Percentiles rank a stretch among this genome's conserved stretches.
These are phyloP conservation scores for Dothiorella sarmentorum DNA, from an alignment of 2,329 filamentous ascomycete genomes.

Conservation along the genomic window DNA sequence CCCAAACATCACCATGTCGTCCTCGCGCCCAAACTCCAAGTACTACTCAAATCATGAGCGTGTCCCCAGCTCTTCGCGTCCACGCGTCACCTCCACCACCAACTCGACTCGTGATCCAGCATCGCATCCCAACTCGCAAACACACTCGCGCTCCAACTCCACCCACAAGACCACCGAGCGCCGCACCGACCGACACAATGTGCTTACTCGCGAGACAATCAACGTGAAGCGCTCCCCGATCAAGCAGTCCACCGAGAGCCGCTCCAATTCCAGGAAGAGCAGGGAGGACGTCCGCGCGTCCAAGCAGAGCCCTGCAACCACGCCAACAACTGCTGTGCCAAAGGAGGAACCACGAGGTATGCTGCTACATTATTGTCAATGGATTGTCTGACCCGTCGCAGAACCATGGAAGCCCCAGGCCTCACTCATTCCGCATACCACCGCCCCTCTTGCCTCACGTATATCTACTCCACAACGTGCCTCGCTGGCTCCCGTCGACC, in stretches of 20 bases:
- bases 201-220: slow-evolving; percentile 6
- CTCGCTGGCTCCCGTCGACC: slow-evolving; percentile 64
- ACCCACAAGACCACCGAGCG: slow-evolving; percentile 11
- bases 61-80: slow-evolving; percentile 31
- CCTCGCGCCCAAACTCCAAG: slow-evolving; percentile 32
- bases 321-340: neutral
- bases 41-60: slow-evolving; percentile 31
- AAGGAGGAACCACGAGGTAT: slow-evolving; percentile 17
- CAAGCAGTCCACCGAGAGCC: slow-evolving; percentile 34
- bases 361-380: neutral
- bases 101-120: slow-evolving; percentile 17
- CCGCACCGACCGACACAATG: slow-evolving; percentile 17
- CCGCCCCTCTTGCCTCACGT: slow-evolving; percentile 68
- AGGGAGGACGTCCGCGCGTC: slow-evolving; percentile 24
- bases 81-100: slow-evolving; percentile 35
- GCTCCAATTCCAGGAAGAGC: slow-evolving; percentile 30
- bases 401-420: slow-evolving; percentile 75
- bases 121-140: slow-evolving; percentile 12
- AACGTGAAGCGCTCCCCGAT: slow-evolving; percentile 30
- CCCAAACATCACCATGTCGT: slow-evolving; percentile 29
- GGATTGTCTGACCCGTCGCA: slow-evolving; percentile 16
- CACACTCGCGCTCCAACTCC: slow-evolving; percentile 9
- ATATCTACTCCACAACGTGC: slow-evolving; percentile 60
- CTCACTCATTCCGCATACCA: slow-evolving; percentile 65
- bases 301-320: neutral